Evolutionary conservation across 805 yeast species (phyloP).

Genomic region (Pichia membranifaciens): DNA sequence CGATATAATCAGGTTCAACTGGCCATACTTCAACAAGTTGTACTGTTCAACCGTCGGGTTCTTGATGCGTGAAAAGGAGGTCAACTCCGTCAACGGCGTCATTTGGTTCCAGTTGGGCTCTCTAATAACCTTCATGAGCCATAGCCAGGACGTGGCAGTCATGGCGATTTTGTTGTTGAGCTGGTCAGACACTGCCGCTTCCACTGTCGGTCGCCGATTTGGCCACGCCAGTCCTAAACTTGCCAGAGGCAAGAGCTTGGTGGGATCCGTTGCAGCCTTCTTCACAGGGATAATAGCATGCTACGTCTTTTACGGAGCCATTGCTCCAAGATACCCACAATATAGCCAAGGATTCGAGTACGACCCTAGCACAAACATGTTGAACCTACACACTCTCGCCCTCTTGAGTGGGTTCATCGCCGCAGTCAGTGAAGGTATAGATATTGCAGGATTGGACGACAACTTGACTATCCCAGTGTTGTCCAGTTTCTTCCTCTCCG

Average conservation of each 20-base stretch:
- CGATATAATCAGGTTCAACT: slow-evolving; percentile 63
- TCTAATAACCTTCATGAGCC: slow-evolving; percentile 58
- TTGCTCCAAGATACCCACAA: slow-evolving; percentile 57
- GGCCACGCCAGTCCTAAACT: slow-evolving; percentile 82
- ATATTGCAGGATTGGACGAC: slow-evolving; percentile 75
- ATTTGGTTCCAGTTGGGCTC: slow-evolving; percentile 83
- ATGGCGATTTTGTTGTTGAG: slow-evolving; percentile 75
- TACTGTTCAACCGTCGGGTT: slow-evolving; percentile 71
- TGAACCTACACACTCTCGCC: slow-evolving; percentile 50
- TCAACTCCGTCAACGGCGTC: slow-evolving; percentile 71
- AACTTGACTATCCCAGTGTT: slow-evolving; percentile 91
- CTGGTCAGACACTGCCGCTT: slow-evolving; percentile 98
- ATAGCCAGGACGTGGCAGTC: slow-evolving; percentile 75
- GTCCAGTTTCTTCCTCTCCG: slow-evolving; percentile 56
- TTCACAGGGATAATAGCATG: slow-evolving; percentile 63
- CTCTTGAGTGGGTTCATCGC: slow-evolving; percentile 74
- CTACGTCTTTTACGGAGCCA: slow-evolving; percentile 62
- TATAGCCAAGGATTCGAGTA: slow-evolving; percentile 53
- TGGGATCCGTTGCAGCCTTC: slow-evolving; percentile 88
- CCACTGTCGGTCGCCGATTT: slow-evolving; percentile 81
- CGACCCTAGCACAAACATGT: slow-evolving; percentile 52
- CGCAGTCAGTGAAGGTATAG: slow-evolving; percentile 80
- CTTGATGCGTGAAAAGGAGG: slow-evolving; percentile 80
- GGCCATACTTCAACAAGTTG: slow-evolving; percentile 53
- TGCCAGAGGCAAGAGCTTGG: slow-evolving; percentile 70